Base-by-base conservation (phyloP, 495 filamentous ascomycete species). In the Penicillium verhagenii region DNA sequence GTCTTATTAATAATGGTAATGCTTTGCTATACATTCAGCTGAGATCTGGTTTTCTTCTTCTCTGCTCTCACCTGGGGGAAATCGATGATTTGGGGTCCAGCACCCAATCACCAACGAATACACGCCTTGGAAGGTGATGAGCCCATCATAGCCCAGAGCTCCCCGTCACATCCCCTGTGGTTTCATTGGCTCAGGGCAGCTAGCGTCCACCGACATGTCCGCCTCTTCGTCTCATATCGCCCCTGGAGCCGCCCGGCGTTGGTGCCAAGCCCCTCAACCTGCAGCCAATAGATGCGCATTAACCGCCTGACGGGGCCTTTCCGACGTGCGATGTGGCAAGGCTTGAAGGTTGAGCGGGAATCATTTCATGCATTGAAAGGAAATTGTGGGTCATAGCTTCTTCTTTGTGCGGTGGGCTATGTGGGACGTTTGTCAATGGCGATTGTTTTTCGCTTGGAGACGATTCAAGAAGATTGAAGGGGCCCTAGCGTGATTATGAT, bases 171-270 rank as follows among this genome's bases (percentile, higher is more conserved):
- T 65, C 64, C 38, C 24, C 31, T 3, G 31, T 3, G 28, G 38
- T 53, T 48, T 50, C 25, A 67, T 67, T 67, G 64, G 64, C 29
- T 57, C 42, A 18, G 47, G 35, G 23, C 29, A 37, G 42, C 57
- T 59, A 59, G 53, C 46, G 60, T 29, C 56, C 42, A 51, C 54
- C 47, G 38, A 33, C 16, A 40, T 50, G 53, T 52, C 48, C 24
- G 47, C 47, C 16, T 50, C 57, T 25, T 50, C 63, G 60, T 60
- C 60, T 64, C 60, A 61, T 45, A 57, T 50, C 35, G 46, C 43
- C 55, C 60, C 64, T 64, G 43, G 52, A 64, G 55, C 60, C 64
- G 64, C 64, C 58, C 46, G 43, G 54, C 43, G 50, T 44, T 53
- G 24, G 20, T 58, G 61, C 61, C 61, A 61, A 65, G 58, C 44